Base-by-base conservation (phyloP, 2,329 filamentous ascomycete species). In the Magnaporthales sp. region DNA sequence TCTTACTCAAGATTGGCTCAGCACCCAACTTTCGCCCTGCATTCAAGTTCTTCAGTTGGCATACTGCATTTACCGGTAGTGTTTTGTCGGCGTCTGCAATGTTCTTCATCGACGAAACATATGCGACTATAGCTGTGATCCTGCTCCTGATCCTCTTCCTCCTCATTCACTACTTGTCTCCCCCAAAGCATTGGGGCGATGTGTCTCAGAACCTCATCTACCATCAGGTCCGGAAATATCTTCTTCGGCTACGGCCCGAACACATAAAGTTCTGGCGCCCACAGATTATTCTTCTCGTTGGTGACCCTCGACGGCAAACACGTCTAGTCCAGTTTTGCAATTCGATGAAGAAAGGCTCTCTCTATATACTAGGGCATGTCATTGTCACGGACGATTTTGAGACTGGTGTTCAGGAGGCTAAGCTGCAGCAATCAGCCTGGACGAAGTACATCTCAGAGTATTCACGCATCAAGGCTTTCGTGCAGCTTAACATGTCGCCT, bases 211-310 rank as follows among this genome's bases (percentile, higher is more conserved):
- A 91, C 72, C 79, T 96, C 68, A 96, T 96, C 65, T 96, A 96
- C 73, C 79, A 86, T 68, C 92, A 96, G 78, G 92, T 96, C 15
- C 86, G 92, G 68, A 96, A 96, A 72, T 96, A 96, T 73, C 78
- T 96, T 31, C 80, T 96, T 31, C 87, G 92, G n/a, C 80, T 96
- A 31, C 89, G 87, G 64, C 91, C 92, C 46, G 92, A 96, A 72
- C 92, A 96, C 74, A 93, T 96, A 76, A 96, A 96, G 73, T 96
- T 96, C 75, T 96, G 93, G 92, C 84, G 92, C 65, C 92, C 92
- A 0, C 92, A 96, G 70, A 93, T 96, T 60, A 85, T 96, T 63
- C 82, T 96, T 0, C 85, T 96, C 66, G 87, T 95, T 70, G 95
- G 94, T 73, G 87, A 95, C 72, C 90, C 92, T 4, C 84, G 92